phyloP scores from a whole-genome alignment of 1,284 basidiomycete species.

The Ceratobasidium papillatum region DNA sequence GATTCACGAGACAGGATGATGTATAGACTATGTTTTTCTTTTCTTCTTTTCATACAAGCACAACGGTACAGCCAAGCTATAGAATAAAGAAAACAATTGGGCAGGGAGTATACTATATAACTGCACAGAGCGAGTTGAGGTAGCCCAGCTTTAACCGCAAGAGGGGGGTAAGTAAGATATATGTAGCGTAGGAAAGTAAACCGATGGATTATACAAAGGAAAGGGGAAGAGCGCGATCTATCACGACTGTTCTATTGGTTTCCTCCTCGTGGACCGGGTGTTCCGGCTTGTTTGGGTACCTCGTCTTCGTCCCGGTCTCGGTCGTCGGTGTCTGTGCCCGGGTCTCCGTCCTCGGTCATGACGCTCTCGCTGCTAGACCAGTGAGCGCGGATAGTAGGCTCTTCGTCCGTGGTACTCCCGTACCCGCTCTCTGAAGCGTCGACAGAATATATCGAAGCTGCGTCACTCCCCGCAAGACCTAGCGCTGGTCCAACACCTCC shows the following conservation, averaged over 20 bases:
- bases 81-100: neutral
- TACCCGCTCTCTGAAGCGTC: slow-evolving; percentile 38
- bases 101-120: neutral
- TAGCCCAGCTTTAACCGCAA: slow-evolving; percentile 14
- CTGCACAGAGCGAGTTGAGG: neutral
- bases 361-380: slow-evolving; percentile 27
- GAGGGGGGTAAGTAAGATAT: neutral
- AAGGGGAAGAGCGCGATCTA: neutral
- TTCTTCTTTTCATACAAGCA: slow-evolving; percentile 20
- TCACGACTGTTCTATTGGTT: slow-evolving; percentile 4
- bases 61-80: slow-evolving; percentile 1
- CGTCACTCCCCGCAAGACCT: slow-evolving; percentile 3
- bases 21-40: no score
- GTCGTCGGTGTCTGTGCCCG: slow-evolving; percentile 19
- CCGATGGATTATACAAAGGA: no score
- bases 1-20: no score
- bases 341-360: slow-evolving; percentile 32
- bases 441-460: slow-evolving; percentile 35
- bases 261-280: slow-evolving; percentile 19
- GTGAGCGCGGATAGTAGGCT: slow-evolving; percentile 30
- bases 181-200: neutral
- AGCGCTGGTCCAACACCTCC: neutral
- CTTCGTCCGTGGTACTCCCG: slow-evolving; percentile 31
- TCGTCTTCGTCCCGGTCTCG: slow-evolving; percentile 8
- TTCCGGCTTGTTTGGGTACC: neutral